Evolutionary conservation across 2,329 filamentous ascomycete species (phyloP), one percentile per base, ranked within the genome.

Genomic region (Alternaria hordeiaustralica): DNA sequence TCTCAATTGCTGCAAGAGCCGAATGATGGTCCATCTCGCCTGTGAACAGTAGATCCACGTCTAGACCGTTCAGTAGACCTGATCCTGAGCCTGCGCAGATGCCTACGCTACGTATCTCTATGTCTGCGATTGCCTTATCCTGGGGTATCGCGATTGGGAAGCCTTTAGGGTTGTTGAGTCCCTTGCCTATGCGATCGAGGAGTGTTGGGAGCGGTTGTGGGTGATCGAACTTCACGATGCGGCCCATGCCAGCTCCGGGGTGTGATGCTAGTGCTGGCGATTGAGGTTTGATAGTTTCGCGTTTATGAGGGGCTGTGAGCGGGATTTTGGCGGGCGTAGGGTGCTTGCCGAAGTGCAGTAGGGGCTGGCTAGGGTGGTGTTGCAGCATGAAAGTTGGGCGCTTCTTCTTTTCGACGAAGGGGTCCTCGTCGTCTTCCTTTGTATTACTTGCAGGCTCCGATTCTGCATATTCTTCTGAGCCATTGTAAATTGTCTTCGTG

Each of bases 21-120:
- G 96, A 93, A 78, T 99, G 96, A 78, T 99, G 96, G 73, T 89
- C 92, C 84, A 98, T 88, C 82, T 99, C 96, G 2, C 96, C 96
- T 0, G 93, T 98, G 71, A 99, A 92, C 5, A 96, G 81, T 43
- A 98, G 80, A 74, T 97, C 93, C 0, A 94, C 93, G 45, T 85
- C 81, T 9, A 89, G 83, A 44, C 86, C 86, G 66, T 89, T 88
- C 62, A 97, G 87, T 20, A 98, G 86, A 43, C 90, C 88, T 2
- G 90, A 91, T 0, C 96, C 96, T 7, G 92, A 96, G 2, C 96
- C 96, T 0, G 96, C 95, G 72, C 95, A 98, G 41, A 97, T 92
- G 6, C 91, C 94, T 10, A 97, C 89, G 50, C 88, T 91, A 15
- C 82, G 82, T 60, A 97, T 89, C 30, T 77, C 76, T 43, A 90